Base-by-base conservation (phyloP, 495 filamentous ascomycete species). In the Penicillium psychrofluorescens region DNA sequence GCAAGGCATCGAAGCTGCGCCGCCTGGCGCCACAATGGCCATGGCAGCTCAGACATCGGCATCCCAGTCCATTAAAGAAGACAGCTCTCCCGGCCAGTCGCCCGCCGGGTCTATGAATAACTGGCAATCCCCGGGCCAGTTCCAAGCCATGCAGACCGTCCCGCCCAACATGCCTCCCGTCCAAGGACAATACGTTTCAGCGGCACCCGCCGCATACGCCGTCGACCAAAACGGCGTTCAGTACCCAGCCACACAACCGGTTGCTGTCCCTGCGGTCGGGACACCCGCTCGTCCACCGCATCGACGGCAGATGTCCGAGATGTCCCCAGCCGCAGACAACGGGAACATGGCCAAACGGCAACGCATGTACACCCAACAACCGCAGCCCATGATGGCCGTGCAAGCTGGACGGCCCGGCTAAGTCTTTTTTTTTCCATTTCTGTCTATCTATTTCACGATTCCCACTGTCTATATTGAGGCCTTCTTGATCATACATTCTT, bases 11-110 rank as follows among this genome's bases (percentile, higher is more conserved):
- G 81, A 83, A 29, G 66, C 70, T 38, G 49, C 72, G 51, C 66
- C 69, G 12, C 59, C 72, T 22, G 62, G 72, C 2, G 67, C 71
- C 10, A 57, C 76, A 1, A 71, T 70, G n/a, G 72, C 72, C 34
- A 67, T 73, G 63, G 55, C 67, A 38, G 55, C 56, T 16, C 79
- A 78, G 44, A 68, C 53, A 43, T 79, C 82, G 14, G 70, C 72
- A 34, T 66, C 64, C 8, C 80, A 78, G 31, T 80, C 80, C 2
- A 63, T 90, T 46, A 95, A 94, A 56, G 86, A 90, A 49, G 88
- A 91, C 50, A 80, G 83, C 38, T 89, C 88, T 16, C 88, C 88
- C 7, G 84, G 81, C 45, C 81, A 84, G 52, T 88, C 85, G 11
- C 84, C 86, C 15, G 75, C 80, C 8, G 81, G 80, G 1, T 80